A percentile compares a stretch with the other conserved stretches of the same genome.
Conservation (phyloP, 2,329 filamentous ascomycete species). For the Fusarium sublunatum region DNA sequence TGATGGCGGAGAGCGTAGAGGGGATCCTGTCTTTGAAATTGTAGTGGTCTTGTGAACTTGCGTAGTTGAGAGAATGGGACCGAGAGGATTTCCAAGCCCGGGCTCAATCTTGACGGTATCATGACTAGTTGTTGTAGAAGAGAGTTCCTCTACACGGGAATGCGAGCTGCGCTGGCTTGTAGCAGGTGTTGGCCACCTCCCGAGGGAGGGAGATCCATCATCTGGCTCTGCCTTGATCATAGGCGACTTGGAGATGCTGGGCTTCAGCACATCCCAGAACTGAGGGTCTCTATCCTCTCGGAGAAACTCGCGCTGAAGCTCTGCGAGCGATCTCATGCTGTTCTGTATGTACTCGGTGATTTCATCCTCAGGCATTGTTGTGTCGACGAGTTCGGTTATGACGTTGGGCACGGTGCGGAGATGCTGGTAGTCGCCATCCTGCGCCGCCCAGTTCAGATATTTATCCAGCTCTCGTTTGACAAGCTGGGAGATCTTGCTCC, state of each 20-base stretch:
- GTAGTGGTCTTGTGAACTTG: not conserved
- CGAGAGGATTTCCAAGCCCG: slow-evolving; percentile 23
- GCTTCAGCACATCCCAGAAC: slow-evolving; percentile 49
- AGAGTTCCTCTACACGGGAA: slow-evolving; percentile 26
- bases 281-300: slow-evolving; percentile 42
- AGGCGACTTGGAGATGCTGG: slow-evolving; percentile 35
- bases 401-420: slow-evolving; percentile 55
- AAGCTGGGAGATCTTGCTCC: slow-evolving; percentile 47
- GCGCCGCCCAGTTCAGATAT: slow-evolving; percentile 56
- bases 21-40: not conserved
- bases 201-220: slow-evolving; percentile 15
- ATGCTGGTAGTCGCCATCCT: slow-evolving; percentile 53
- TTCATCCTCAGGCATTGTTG: slow-evolving; percentile 41
- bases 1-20: slow-evolving; percentile 6
- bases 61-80: slow-evolving; percentile 7
- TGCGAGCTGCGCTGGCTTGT: slow-evolving; percentile 6
- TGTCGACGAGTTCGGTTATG: slow-evolving; percentile 52
- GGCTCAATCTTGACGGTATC: slow-evolving; percentile 22
- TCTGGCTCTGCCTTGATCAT: slow-evolving; percentile 37
- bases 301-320: slow-evolving; percentile 53
- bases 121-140: slow-evolving; percentile 6
- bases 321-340: slow-evolving; percentile 52
- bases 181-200: slow-evolving; percentile 13
- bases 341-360: slow-evolving; percentile 52
- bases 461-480: slow-evolving; percentile 52